Evolutionary conservation across 352 stramenopile genomes (phyloP), one percentile per base, ranked within the genome.

Genomic region (Phytophthora capsici): DNA sequence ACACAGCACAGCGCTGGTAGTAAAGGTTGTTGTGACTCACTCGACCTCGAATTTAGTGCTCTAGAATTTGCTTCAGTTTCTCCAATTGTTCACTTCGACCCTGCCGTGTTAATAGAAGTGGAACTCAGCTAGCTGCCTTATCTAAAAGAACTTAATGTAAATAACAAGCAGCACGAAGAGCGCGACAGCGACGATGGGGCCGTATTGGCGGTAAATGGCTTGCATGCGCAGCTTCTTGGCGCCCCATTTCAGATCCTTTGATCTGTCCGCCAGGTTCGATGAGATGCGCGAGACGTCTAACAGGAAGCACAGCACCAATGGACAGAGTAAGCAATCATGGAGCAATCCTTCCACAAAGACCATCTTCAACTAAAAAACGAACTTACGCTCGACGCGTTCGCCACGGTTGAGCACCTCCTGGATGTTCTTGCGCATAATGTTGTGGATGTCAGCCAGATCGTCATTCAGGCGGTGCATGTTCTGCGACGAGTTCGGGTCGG

Each of bases 371-470:
- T 4, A 4, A 19, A 28, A 4, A 2, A 20, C 0, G 3, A 41
- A 80, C 74, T 68, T 88, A 94, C 88, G 63, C 49, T 97, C 88
- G 20, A 97, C 88, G 26, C 84, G 80, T 49, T 97, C 91, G 58
- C 91, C 91, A 20, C 91, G 91, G 67, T 96, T 96, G 36, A 98
- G 84, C 65, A 98, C 93, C 64, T 98, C 94, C 66, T 98, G 89
- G 61, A 98, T 98, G 83, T 99, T 99, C 72, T 98, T 97, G 72
- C 93, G 90, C 97, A 99, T 99, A 73, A 99, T 99, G 70, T 95
- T 98, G 80, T 99, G 96, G 78, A 99, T 99, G 63, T 99, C 97
- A 26, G 91, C 93, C 53, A 99, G 83, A 70, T 99, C 98, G 63
- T 98, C 91, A 78, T 99, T 99, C 34, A 99, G 77, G 38, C 95